A percentile compares a stretch with the other conserved stretches of the same genome.
phyloP scores from a whole-genome alignment of 139 green algal species.

The Dunaliella primolecta region DNA sequence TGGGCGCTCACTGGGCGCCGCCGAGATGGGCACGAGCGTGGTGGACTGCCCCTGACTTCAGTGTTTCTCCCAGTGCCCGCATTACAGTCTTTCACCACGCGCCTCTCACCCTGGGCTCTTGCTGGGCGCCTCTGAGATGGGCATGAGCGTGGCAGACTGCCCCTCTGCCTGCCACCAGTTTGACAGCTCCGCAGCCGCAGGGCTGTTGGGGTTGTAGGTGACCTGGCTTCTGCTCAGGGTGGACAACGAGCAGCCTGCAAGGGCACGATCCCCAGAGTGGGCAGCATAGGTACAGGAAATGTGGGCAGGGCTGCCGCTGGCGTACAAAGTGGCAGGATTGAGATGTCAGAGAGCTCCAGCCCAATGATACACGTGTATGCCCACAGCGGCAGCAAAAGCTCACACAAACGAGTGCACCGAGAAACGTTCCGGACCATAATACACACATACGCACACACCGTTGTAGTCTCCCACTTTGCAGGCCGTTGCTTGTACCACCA shows the following conservation, averaged over 20 bases:
- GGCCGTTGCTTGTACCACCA: conserved; percentile 28
- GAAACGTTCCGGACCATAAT: background rate
- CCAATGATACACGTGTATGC: background rate
- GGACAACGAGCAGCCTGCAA: conserved; percentile 61
- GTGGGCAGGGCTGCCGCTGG: background rate
- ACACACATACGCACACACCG: conserved; percentile 26
- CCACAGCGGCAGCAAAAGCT: background rate
- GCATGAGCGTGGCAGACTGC: conserved; percentile 17
- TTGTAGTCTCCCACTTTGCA: conserved; percentile 69
- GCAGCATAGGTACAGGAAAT: background rate
- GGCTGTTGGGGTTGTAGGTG: conserved; percentile 53
- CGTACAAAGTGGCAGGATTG: background rate
- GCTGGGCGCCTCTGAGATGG: background rate
- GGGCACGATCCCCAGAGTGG: background rate
- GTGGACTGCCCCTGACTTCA: conserved; percentile 31
- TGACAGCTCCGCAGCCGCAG: background rate
- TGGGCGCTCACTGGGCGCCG: background rate
- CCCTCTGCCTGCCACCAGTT: conserved; percentile 1
- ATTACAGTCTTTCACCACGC: background rate
- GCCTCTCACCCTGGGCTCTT: background rate
- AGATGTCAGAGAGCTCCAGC: background rate
- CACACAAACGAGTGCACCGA: background rate
- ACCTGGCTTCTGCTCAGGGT: conserved; percentile 36
- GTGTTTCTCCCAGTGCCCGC: conserved; percentile 53
- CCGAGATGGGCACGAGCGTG: background rate